Base-by-base conservation (phyloP, 2,329 filamentous ascomycete genomes). In the Aureobasidium namibiae region DNA sequence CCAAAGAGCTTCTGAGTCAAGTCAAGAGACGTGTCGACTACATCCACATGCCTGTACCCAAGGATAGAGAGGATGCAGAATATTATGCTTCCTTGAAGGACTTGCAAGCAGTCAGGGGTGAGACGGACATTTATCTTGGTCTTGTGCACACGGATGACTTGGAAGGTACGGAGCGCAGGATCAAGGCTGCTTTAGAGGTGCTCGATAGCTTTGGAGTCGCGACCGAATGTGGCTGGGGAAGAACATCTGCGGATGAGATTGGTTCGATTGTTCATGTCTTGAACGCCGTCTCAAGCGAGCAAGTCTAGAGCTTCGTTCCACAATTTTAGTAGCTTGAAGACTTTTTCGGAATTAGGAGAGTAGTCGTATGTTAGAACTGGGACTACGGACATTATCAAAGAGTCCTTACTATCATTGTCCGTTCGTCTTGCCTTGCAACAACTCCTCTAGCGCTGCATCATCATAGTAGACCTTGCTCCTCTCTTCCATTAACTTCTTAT, bases 31-130 rank as follows among this genome's bases (percentile, higher is more conserved):
- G 61, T 9, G 69, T 78, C 24, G 63, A 71, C 46, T 79, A 69
- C 67, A 63, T 78, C 33, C 76, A 79, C 60, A 69, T 77, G 65
- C 76, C 76, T 2, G 75, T 79, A 1, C 75, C 75, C 0, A 74
- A 70, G 54, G 68, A 68, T 13, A 64, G 73, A 14, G 65, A 64
- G 14, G 72, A 76, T 60, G 65, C 64, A 2, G 67, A 62, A 3
- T 79, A 76, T 62, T 74, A 74, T 56, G 67, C 61, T 18, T 74
- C 76, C 1, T 63, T 78, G 59, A 69, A 67, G 48, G 58, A 68
- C 0, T 60, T 78, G 36, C 62, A 69, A 18, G 56, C 70, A 38
- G 41, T 46, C 42, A 57, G n/a, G 23, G 63, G 68, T 7, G 61
- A 68, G 6, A 71, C 70, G 0, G 69, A 73, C 58, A 60, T 78